phyloP scores from a whole-genome alignment of 768 basidiomycete species.

The Amanita pallidorosea region DNA sequence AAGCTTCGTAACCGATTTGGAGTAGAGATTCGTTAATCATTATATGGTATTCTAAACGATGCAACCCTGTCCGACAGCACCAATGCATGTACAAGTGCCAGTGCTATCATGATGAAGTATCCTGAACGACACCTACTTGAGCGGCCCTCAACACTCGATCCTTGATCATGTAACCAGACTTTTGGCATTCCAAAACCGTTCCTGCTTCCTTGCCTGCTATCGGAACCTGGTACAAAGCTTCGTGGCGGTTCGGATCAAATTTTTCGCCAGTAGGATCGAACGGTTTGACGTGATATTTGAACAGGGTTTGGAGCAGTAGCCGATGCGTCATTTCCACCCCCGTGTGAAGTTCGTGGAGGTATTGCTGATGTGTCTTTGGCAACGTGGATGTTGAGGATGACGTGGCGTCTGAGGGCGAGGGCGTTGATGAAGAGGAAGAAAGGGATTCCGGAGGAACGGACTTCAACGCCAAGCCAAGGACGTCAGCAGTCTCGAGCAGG shows the following conservation, averaged over 20 bases:
- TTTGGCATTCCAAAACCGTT: conserved; percentile 83
- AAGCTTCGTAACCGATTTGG: conserved; percentile 51
- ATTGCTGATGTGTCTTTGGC: conserved; percentile 44
- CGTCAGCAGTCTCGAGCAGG: conserved; percentile 84
- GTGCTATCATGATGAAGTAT: conserved; percentile 25
- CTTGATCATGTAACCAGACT: conserved; percentile 90
- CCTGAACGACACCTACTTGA: conserved; percentile 92
- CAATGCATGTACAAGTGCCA: not conserved
- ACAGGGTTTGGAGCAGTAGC: conserved; percentile 79
- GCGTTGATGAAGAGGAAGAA: conserved; percentile 14
- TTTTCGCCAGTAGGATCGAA: conserved; percentile 88
- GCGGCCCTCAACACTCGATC: conserved; percentile 88
- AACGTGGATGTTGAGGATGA: conserved; percentile 21
- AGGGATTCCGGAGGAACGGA: conserved; percentile 35
- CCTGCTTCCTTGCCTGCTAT: conserved; percentile 86
- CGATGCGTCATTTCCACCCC: conserved; percentile 93
- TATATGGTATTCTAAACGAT: conserved; percentile 14
- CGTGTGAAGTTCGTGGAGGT: conserved; percentile 63
- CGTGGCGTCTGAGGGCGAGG: conserved; percentile 24
- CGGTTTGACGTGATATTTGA: conserved; percentile 83
- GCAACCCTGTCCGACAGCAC: conserved; percentile 12
- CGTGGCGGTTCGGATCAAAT: conserved; percentile 93
- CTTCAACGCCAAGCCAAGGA: conserved; percentile 76
- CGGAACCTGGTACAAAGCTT: conserved; percentile 91
- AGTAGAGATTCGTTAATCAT: conserved; percentile 74